A percentile compares a stretch with the other conserved stretches of the same genome.
Evolutionary conservation across 202 grass and related monocot species (phyloP).

Genomic region (Zoysia matrella): DNA sequence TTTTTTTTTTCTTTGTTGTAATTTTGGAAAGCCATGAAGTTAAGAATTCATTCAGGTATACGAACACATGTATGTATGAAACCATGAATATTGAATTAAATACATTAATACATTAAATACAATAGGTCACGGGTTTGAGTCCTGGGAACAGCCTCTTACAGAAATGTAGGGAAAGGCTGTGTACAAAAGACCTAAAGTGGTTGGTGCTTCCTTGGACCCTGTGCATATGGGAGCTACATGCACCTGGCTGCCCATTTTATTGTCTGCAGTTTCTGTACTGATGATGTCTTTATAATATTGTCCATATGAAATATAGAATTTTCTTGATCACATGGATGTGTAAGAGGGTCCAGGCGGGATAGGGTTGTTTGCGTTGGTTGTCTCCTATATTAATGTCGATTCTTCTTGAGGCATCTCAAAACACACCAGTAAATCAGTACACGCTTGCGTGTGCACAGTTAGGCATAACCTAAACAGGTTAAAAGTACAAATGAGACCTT

Average conservation of each 20-base stretch:
- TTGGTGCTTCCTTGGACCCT: too few relatives aligned
- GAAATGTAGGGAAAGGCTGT: too few relatives aligned
- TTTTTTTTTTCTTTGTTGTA: background rate
- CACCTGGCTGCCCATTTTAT: too few relatives aligned
- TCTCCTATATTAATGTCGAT: background rate
- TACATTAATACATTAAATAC: background rate
- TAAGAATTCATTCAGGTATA: background rate
- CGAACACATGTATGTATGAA: too few relatives aligned
- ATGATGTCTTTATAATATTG: too few relatives aligned
- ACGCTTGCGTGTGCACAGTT: background rate
- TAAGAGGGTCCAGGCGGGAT: background rate
- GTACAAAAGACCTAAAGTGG: too few relatives aligned
- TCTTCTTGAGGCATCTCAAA: background rate
- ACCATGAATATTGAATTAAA: background rate
- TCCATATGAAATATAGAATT: too few relatives aligned
- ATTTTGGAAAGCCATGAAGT: background rate
- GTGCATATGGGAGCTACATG: too few relatives aligned
- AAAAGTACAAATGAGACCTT: background rate
- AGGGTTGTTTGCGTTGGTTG: background rate
- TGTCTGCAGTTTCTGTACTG: too few relatives aligned
- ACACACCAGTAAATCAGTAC: background rate
- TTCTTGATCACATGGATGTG: background rate
- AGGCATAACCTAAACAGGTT: background rate
- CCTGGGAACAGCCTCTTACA: too few relatives aligned
- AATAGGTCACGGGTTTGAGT: too few relatives aligned